phyloP scores from a whole-genome alignment of 2,329 filamentous ascomycete genomes.

The Colletotrichum tamarilloi region DNA sequence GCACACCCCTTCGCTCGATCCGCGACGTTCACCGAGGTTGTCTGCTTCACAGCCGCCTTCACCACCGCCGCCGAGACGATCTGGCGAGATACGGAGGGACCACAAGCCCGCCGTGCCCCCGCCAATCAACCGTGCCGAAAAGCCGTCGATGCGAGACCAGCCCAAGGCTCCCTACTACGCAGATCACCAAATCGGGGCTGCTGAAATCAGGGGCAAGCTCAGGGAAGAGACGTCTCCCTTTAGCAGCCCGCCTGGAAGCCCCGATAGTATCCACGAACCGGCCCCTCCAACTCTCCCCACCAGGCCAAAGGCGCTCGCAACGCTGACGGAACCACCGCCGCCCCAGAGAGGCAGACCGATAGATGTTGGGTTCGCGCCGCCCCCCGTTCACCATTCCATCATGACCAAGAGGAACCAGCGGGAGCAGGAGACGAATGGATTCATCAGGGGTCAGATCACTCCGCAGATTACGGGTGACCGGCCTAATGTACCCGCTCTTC shows the following conservation, averaged over 20 bases:
- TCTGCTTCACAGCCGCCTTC: constrained; percentile 66
- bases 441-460: constrained; percentile 48
- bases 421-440: constrained; percentile 55
- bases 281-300: constrained; percentile 61
- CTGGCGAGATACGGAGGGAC: constrained; percentile 67
- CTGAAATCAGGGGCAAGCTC: constrained; percentile 50
- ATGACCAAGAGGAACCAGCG: constrained; percentile 57
- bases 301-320: constrained; percentile 47
- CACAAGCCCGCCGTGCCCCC: constrained; percentile 68
- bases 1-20: constrained; percentile 62
- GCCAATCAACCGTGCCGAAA: constrained; percentile 83
- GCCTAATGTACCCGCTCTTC: constrained; percentile 53
- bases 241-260: constrained; percentile 84
- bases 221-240: constrained; percentile 77
- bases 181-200: constrained; percentile 36
- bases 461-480: constrained; percentile 57
- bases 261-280: constrained; percentile 67
- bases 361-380: constrained; percentile 59
- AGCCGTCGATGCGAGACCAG: constrained; percentile 55
- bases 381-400: constrained; percentile 62
- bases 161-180: constrained; percentile 40
- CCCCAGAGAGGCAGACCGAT: constrained; percentile 45
- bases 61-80: constrained; percentile 72
- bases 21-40: constrained; percentile 59
- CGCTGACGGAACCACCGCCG: constrained; percentile 40